Conservation (phyloP, 495 filamentous ascomycete species). For the Venustampulla echinocandica region DNA sequence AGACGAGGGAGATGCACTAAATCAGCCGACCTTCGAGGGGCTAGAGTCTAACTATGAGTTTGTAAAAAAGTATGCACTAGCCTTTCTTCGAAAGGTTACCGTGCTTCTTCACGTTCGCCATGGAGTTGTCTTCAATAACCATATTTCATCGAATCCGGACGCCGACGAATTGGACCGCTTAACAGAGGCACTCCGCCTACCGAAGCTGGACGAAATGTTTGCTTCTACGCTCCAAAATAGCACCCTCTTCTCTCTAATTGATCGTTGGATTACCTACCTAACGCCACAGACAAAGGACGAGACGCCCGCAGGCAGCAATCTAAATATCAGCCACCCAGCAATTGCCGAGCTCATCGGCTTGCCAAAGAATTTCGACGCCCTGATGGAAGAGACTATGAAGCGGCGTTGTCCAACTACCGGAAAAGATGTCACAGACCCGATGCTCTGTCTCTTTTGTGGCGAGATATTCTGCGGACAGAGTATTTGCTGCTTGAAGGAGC, state of each 20-base stretch:
- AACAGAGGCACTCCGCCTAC: constrained; percentile 62
- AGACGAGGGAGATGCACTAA: constrained; percentile 11
- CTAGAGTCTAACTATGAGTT: constrained; percentile 7
- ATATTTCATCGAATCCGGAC: constrained; percentile 54
- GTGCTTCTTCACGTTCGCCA: constrained; percentile 82
- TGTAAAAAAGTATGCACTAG: constrained; percentile 66
- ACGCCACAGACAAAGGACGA: no score
- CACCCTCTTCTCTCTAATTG: constrained; percentile 30
- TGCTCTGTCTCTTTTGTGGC: constrained; percentile 89
- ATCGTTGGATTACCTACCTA: constrained; percentile 74
- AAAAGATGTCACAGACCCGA: constrained; percentile 82
- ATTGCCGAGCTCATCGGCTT: constrained; percentile 92
- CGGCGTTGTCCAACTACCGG: constrained; percentile 80
- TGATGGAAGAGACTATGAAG: constrained; percentile 85
- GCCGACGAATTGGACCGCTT: constrained; percentile 76
- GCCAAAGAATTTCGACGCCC: constrained; percentile 81
- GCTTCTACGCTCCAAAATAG: constrained; percentile 28
- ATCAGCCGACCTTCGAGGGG: constrained; percentile 10
- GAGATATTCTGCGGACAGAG: constrained; percentile 93
- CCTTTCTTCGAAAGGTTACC: constrained; percentile 78
- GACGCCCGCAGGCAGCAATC: neutral
- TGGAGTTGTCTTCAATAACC: constrained; percentile 77
- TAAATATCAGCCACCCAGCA: constrained; percentile 56
- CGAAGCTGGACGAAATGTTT: constrained; percentile 68
- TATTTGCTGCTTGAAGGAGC: constrained; percentile 72